Base-by-base conservation (phyloP, 177 flowering plant species). In the Tripterygium wilfordii region DNA sequence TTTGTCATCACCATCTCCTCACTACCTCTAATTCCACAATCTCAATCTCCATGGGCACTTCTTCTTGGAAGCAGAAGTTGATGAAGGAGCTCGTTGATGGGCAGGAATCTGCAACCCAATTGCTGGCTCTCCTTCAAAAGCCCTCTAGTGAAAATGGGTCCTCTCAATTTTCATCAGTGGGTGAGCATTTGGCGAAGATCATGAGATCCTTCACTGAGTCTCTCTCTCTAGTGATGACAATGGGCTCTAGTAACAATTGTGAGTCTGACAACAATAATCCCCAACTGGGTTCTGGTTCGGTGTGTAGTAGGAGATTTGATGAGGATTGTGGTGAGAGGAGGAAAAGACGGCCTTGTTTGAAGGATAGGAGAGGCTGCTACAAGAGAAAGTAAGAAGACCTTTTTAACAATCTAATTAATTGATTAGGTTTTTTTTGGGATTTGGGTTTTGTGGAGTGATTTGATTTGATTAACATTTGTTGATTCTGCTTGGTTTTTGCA, bases 331-430 rank as follows among this genome's bases (percentile, higher is more conserved):
- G 61, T 15, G 55, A 49, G 22, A 50, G 51, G 7, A 54, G 49
- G 48, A 53, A 56, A 56, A 27, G 23, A 17, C 20, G 42, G 4
- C 7, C 21, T 3, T 15, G 39, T 14, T 23, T 35, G 0, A 66
- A 60, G 42, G 67, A 59, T 32, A 60, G 67, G 52, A 66, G 79
- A 45, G 74, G 76, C 0, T 65, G 76, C 5, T 68, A 65, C 56
- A 77, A 70, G 60, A 79, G 88, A 61, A 74, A 78, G 88, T 76
- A 54, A 40, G 32, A 23, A 15, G 3, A 15, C 20, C 2, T 38
- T n/a, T n/a, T n/a, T n/a, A n/a, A n/a, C n/a, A n/a, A n/a, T n/a
- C n/a, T n/a, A n/a, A n/a, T n/a, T n/a, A n/a, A n/a, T n/a, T n/a
- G n/a, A n/a, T n/a, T n/a, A n/a, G n/a, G n/a, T n/a, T n/a, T n/a